Conservation (phyloP, 2,329 filamentous ascomycete species). For the Chalaropsis thielavioides region DNA sequence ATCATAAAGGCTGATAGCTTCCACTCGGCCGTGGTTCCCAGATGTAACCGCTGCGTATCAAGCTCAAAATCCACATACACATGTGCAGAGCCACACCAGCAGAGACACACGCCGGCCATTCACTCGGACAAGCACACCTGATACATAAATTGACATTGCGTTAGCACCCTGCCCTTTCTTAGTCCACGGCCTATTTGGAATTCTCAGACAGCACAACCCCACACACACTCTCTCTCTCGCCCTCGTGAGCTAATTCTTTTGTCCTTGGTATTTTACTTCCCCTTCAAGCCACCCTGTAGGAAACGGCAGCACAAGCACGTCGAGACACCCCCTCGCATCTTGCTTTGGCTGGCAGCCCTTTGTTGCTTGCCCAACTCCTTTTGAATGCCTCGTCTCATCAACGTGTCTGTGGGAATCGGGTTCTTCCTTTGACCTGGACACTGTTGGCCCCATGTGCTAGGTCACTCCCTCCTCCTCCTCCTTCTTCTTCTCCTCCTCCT, state of each 20-base stretch:
- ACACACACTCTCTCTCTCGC: neutral
- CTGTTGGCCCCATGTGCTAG: no score
- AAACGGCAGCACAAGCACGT: neutral
- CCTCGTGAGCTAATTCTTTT: neutral
- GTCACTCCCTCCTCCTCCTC: no score
- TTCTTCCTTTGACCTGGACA: neutral
- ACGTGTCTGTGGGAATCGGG: neutral
- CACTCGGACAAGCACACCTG: neutral
- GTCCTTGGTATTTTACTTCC: neutral
- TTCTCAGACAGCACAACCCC: neutral
- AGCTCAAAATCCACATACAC: neutral
- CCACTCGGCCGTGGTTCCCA: neutral
- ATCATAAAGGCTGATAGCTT: no score
- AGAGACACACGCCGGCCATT: neutral
- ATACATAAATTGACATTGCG: conserved; percentile 2
- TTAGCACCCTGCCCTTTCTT: neutral
- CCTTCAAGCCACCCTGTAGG: neutral
- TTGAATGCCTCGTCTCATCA: neutral
- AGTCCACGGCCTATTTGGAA: neutral
- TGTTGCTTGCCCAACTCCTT: neutral
- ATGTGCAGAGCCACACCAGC: neutral
- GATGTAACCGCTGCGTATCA: neutral
- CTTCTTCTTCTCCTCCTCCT: no score
- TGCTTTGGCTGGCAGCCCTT: neutral
- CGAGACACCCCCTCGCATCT: neutral